These are phyloP conservation scores for Pseudocercospora macadamiae DNA, from an alignment of 2,329 filamentous ascomycete species.

Conservation along the genomic window DNA sequence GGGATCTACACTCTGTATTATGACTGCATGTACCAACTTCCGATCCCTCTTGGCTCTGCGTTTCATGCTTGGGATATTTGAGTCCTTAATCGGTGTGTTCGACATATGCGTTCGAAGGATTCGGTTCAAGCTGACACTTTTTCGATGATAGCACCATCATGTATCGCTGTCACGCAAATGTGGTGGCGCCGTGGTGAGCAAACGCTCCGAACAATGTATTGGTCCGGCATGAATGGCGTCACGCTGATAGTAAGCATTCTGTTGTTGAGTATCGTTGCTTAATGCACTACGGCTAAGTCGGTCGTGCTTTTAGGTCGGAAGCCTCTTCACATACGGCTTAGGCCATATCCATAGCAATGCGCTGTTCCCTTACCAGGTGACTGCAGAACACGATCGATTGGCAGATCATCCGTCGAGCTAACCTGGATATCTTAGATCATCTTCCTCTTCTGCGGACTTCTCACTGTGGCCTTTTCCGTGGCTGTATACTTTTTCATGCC, in stretches of 20 bases:
- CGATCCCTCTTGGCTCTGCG: slow-evolving; percentile 33
- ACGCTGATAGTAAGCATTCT: slow-evolving; percentile 13
- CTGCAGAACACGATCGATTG: neutral
- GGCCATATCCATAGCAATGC: slow-evolving; percentile 19
- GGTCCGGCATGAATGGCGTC: slow-evolving; percentile 25
- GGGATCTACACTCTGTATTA: slow-evolving; percentile 39
- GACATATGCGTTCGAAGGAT: neutral
- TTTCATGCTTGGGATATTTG: slow-evolving; percentile 60
- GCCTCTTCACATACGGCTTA: slow-evolving; percentile 23
- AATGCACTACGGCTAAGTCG: neutral
- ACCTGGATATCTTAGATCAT: slow-evolving; percentile 11
- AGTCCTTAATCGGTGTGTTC: slow-evolving; percentile 37
- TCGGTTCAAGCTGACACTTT: neutral
- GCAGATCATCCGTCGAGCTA: neutral
- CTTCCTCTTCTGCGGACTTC: slow-evolving; percentile 23
- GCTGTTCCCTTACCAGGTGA: slow-evolving; percentile 16
- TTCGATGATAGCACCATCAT: slow-evolving; percentile 13
- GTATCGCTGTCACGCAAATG: slow-evolving; percentile 26
- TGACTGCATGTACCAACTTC: slow-evolving; percentile 12
- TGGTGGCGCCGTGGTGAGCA: slow-evolving; percentile 27
- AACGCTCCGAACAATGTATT: slow-evolving; percentile 18
- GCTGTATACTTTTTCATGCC: slow-evolving; percentile 46
- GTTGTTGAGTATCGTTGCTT: no score
- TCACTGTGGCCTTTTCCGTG: slow-evolving; percentile 56
- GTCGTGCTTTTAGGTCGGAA: slow-evolving; percentile 10